Base-by-base conservation (phyloP, 2,329 filamentous ascomycete species). In the Cladophialophora bantiana region DNA sequence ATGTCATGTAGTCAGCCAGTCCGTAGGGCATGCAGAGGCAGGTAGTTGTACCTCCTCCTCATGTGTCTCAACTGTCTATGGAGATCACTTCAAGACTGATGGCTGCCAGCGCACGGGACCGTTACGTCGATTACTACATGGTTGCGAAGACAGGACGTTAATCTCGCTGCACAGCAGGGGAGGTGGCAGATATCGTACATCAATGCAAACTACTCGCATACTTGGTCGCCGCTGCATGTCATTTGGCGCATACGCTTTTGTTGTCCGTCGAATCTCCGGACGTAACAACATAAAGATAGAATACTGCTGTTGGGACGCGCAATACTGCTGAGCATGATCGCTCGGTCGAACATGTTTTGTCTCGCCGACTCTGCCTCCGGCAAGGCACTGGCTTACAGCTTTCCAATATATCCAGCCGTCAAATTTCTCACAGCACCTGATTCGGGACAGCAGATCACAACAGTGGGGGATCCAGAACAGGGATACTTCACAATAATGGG, bases 361-460 rank as follows among this genome's bases (percentile, higher is more conserved):
- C 59, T 61, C 45, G 32, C 59, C 59, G 59, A 40, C 45, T 13
- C 18, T 55, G 52, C 6, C 42, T 50, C 45, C 26, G 1, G 18
- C 18, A 20, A 2, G 45, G 45, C 45, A 50, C 26, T 34, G 26
- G 58, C 42, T 52, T 42, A 7, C 31, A 40, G 18, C 15, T 45
- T 40, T 61, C 34, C 59, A 53, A 61, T 61, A 53, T 53, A 53
- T 36, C 5, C 59, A 61, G 59, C 59, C 59, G 53, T 61, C 59
- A 52, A 61, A 61, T 61, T 53, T 60, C 45, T 60, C 5, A 15
- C 42, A 52, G 45, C 48, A 61, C 15, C 42, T 31, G 36, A 52
- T 53, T 13, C 18, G 59, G 52, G 18, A 52, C 59, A 15, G 59
- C 18, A 53, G 52, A 36, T 34, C 31, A 55, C 26, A 31, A 18